Conservation (phyloP, 495 filamentous ascomycete species). For the Penicillium antarcticum region DNA sequence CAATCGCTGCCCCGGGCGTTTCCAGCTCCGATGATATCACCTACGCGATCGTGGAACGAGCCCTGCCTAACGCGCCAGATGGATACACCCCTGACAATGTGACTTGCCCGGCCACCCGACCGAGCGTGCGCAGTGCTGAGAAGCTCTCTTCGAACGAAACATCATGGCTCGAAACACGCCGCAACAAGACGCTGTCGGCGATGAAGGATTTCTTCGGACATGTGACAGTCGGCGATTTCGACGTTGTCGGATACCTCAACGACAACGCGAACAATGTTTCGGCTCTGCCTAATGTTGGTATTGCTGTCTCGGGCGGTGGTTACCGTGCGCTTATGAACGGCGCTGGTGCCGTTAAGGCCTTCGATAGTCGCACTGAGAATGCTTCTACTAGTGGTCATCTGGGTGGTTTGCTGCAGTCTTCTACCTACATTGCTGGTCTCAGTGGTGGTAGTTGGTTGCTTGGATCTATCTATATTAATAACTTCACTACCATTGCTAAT, state of each 20-base stretch:
- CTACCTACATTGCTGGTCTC: conserved; percentile 82
- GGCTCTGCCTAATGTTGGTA: conserved; percentile 59
- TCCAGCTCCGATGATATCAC: conserved; percentile 10
- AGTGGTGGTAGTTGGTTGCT: conserved; percentile 89
- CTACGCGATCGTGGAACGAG: conserved; percentile 19
- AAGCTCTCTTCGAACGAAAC: conserved; percentile 64
- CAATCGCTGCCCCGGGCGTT: conserved; percentile 12
- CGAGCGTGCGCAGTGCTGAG: conserved; percentile 52
- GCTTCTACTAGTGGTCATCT: conserved; percentile 65
- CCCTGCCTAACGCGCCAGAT: conserved; percentile 46
- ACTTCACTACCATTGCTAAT: conserved; percentile 71
- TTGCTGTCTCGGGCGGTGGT: conserved; percentile 62
- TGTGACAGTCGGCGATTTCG: conserved; percentile 71
- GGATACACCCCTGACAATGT: conserved; percentile 42
- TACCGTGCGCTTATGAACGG: conserved; percentile 88
- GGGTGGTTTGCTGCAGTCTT: conserved; percentile 79
- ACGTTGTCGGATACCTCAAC: conserved; percentile 68
- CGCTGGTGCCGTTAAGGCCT: conserved; percentile 82
- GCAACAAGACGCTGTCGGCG: conserved; percentile 56
- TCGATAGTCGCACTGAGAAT: conserved; percentile 71
- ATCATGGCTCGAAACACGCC: conserved; percentile 58
- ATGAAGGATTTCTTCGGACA: conserved; percentile 70
- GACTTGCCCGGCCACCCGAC: conserved; percentile 42
- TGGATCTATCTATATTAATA: conserved; percentile 82
- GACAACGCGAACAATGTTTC: conserved; percentile 52